phyloP scores from a whole-genome alignment of 257 asterid species.

The Apocynum venetum region DNA sequence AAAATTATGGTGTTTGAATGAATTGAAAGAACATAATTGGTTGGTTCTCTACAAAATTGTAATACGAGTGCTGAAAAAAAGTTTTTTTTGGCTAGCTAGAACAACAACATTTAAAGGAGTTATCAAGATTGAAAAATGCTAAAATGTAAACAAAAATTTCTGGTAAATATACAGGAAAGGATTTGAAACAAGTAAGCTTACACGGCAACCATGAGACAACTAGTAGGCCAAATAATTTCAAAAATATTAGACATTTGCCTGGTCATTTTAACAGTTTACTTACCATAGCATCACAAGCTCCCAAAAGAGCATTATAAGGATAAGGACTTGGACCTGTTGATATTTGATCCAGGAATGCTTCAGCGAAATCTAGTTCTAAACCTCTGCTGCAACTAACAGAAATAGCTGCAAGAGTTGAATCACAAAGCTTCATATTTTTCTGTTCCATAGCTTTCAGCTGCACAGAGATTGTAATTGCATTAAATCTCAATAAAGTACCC shows the following conservation, averaged over 20 bases:
- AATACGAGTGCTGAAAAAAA: background rate
- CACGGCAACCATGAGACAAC: background rate
- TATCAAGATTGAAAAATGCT: constrained; percentile 4
- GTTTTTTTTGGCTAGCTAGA: background rate
- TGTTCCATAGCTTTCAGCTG: constrained; percentile 74
- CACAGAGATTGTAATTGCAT: constrained; percentile 27
- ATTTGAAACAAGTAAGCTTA: background rate
- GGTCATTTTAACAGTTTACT: constrained; percentile 23
- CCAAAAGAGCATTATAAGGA: constrained; percentile 64
- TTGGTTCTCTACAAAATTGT: background rate
- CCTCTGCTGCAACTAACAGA: constrained; percentile 74
- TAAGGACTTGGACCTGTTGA: constrained; percentile 32
- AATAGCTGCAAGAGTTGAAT: constrained; percentile 68
- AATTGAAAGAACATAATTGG: background rate
- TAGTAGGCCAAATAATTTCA: background rate
- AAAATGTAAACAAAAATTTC: background rate
- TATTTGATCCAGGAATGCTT: constrained; percentile 52
- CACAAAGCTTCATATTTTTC: constrained; percentile 61
- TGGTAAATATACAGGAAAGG: background rate
- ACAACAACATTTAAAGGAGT: background rate
- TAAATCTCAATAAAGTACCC: background rate
- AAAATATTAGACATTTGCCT: background rate
- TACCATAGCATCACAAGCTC: constrained; percentile 82
- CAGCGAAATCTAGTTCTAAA: constrained; percentile 72
- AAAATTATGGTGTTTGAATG: background rate